These are phyloP conservation scores for Mangifera indica DNA, from an alignment of 345 rosid genomes.

Conservation along the genomic window DNA sequence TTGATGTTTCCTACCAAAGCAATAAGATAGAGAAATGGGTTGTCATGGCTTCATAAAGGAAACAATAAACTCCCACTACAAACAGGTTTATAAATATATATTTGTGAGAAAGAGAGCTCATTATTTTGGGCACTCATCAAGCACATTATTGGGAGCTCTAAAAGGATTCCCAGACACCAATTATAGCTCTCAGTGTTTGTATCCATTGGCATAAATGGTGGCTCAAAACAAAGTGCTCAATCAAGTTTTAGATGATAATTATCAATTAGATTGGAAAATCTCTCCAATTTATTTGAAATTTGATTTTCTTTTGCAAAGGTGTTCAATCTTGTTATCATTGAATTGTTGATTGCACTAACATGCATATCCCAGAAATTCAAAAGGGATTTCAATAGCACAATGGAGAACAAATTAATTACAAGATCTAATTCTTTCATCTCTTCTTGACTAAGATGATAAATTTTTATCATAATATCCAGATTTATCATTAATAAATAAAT, in stretches of 20 bases:
- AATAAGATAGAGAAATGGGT: conserved; percentile 19
- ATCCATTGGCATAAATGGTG: not conserved
- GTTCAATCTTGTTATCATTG: too few relatives aligned
- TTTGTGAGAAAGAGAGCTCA: conserved; percentile 16
- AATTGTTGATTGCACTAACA: too few relatives aligned
- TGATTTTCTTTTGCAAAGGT: too few relatives aligned
- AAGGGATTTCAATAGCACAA: too few relatives aligned
- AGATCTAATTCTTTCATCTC: too few relatives aligned
- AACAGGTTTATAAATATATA: not conserved
- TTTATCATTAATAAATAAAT: too few relatives aligned
- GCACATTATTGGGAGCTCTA: conserved; percentile 30
- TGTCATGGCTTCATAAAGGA: conserved; percentile 26
- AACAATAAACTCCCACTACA: conserved; percentile 20
- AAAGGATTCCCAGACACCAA: conserved; percentile 17
- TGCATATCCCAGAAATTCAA: too few relatives aligned
- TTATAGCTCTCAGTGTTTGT: conserved; percentile 2
- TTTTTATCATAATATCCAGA: too few relatives aligned
- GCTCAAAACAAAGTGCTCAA: not conserved
- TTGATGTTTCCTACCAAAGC: conserved; percentile 51
- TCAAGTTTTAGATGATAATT: not conserved
- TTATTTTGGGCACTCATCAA: conserved; percentile 30
- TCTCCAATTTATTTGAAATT: not conserved
- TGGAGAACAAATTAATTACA: too few relatives aligned
- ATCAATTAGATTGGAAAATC: not conserved
- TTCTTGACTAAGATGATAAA: too few relatives aligned